Evolutionary conservation across 2,329 filamentous ascomycete genomes (phyloP), one percentile per base, ranked within the genome.

Genomic region (Stagonosporopsis rhizophila): DNA sequence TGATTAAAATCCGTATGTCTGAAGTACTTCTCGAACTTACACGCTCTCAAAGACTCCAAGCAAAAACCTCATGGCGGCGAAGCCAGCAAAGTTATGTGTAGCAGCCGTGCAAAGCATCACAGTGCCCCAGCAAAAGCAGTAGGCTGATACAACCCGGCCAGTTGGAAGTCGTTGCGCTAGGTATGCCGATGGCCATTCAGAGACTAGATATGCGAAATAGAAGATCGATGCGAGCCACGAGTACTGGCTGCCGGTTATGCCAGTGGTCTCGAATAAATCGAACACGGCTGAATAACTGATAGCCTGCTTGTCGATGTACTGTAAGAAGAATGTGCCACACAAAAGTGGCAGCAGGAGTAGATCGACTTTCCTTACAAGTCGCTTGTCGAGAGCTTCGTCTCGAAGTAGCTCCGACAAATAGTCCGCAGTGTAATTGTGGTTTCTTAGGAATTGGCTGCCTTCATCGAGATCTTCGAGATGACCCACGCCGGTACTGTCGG

Each of bases 281-380:
- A 85, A 85, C 0, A 86, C 81, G 1, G 83, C 83, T 0, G 80
- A 78, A 64, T 85, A 85, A 1, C 78, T 78, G 6, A 85, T 71
- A 0, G 82, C 80, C 60, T 82, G 79, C 70, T 86, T 86, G 70
- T 85, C 83, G 63, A 85, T 81, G 56, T 82, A 85, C 59, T 86
- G 83, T 4, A 85, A 73, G 3, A 81, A 69, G 45, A 79, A 83
- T 0, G 81, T 83, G 0, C 79, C 78, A 35, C 77, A 78, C 2
- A 86, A 77, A 4, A 85, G 72, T 1, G 83, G 84, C 55, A 86
- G 74, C 7, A 86, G 61, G 0, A 79, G 64, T 52, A 79, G 72
- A 54, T 85, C 83, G 44, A 85, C 79, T 49, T 80, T 82, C 17
- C 78, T 72, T 23, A 78, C 71, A 15, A 75, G 58, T 38, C 66